These are phyloP conservation scores for Fusarium illudens DNA, from an alignment of 2,329 filamentous ascomycete genomes.

Conservation along the genomic window DNA sequence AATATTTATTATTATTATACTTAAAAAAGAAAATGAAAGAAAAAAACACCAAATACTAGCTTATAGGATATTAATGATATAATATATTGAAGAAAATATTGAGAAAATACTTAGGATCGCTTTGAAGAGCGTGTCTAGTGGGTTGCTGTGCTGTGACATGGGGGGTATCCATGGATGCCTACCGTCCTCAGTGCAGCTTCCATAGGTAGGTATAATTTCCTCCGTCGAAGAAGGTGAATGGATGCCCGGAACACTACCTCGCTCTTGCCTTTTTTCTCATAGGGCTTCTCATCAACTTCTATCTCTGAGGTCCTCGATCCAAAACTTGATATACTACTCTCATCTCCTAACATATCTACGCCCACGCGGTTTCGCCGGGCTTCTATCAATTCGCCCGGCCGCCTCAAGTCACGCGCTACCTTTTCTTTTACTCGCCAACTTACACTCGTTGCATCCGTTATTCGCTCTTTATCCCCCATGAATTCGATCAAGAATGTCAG, in stretches of 20 bases:
- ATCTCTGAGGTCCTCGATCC: background rate
- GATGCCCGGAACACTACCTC: background rate
- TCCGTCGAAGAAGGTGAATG: background rate
- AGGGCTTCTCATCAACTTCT: background rate
- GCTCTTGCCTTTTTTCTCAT: background rate
- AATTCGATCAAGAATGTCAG: conserved; percentile 44
- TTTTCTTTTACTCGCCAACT: background rate
- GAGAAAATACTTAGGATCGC: too few relatives aligned
- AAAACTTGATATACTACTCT: background rate
- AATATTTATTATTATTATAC: too few relatives aligned
- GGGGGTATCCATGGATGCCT: too few relatives aligned
- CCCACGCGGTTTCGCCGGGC: background rate
- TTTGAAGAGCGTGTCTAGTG: too few relatives aligned
- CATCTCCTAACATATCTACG: conserved; percentile 9
- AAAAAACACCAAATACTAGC: too few relatives aligned
- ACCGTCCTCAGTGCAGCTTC: too few relatives aligned
- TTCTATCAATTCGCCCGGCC: background rate
- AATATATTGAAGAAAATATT: too few relatives aligned
- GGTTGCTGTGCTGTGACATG: too few relatives aligned
- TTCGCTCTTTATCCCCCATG: conserved; percentile 34
- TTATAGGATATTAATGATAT: too few relatives aligned
- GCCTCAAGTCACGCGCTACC: background rate
- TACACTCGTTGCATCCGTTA: background rate
- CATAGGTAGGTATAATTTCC: background rate
- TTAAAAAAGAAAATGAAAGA: too few relatives aligned